Base-by-base conservation (phyloP, 1,139 yeast genomes). In the Saccharomycopsis hybrid region DNA sequence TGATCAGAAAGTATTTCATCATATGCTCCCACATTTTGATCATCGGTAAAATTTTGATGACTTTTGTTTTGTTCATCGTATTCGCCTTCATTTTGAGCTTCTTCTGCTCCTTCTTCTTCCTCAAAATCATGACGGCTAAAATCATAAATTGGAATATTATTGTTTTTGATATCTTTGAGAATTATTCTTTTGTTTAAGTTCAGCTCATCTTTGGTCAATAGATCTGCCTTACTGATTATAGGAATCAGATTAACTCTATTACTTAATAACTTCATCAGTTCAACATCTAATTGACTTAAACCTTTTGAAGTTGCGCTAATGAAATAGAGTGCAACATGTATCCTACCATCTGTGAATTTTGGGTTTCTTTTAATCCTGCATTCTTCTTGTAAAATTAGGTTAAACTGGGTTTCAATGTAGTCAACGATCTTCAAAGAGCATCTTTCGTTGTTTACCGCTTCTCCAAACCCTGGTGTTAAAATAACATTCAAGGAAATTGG, bases 341-440 rank as follows among this genome's bases (percentile, higher is more conserved):
- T 77, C 54, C 88, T 66, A 27, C 74, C 73, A 62, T 83, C 89
- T 51, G 68, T 71, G 52, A 70, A 69, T 49, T 70, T 68, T 9
- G 80, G 73, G 56, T 75, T 74, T 60, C 94, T 79, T 67, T 77
- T 78, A 56, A 85, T 79, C 58, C 87, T 71, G 1, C 89, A 82
- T 61, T 85, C 92, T 62, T 85, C 94, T 4, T 87, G 85, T 55
- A 85, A 71, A 4, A 83, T 86, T 56, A 77, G 76, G 63, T 84
- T 90, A 65, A 86, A 90, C 65, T 90, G 97, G 62, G 82, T 87
- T 62, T 86, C 92, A 57, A 92, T 71, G 64, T 82, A 90, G 54
- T 77, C 78, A 50, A 82, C 80, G 54, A 92, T 82, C 57, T 85
- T 85, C 37, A 72, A 73, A 62, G 27, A 42, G 11, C 41, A 43